Conservation (phyloP, 2,329 filamentous ascomycete species). For the Penicillium sp. region DNA sequence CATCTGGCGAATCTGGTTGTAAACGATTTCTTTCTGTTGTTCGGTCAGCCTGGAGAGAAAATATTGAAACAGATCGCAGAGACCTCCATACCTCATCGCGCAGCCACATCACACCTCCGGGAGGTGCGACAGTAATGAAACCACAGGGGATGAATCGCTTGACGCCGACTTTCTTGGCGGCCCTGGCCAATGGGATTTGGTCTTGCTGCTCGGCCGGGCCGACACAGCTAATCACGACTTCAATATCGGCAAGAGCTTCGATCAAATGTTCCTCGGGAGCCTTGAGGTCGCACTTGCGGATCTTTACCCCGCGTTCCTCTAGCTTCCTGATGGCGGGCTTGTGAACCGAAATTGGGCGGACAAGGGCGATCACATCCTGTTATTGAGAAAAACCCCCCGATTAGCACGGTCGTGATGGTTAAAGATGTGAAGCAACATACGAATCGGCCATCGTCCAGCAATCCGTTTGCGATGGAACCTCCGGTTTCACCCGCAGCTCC, state of each 20-base stretch:
- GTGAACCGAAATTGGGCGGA: conserved; percentile 47
- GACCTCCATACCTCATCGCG: conserved; percentile 37
- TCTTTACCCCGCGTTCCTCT: conserved; percentile 42
- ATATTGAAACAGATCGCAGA: neutral
- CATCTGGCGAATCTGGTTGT: conserved; percentile 49
- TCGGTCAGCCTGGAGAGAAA: neutral
- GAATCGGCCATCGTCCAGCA: conserved; percentile 32
- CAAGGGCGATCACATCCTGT: conserved; percentile 51
- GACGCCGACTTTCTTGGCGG: conserved; percentile 51
- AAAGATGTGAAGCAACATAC: conserved; percentile 8
- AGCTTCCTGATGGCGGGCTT: conserved; percentile 47
- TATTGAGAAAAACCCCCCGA: neutral
- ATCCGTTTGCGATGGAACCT: conserved; percentile 38
- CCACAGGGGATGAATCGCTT: conserved; percentile 54
- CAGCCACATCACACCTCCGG: conserved; percentile 45
- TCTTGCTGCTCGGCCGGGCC: conserved; percentile 34
- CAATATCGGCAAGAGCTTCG: conserved; percentile 41
- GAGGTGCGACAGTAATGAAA: conserved; percentile 48
- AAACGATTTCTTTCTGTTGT: conserved; percentile 50
- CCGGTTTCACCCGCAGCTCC: conserved; percentile 43
- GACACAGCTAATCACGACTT: conserved; percentile 49
- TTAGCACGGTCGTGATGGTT: neutral
- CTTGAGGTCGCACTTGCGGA: conserved; percentile 46
- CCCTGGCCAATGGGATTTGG: conserved; percentile 49
- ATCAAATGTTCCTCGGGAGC: conserved; percentile 44